Base-by-base conservation (phyloP, 805 yeast species). In the Yarrowia bubula region DNA sequence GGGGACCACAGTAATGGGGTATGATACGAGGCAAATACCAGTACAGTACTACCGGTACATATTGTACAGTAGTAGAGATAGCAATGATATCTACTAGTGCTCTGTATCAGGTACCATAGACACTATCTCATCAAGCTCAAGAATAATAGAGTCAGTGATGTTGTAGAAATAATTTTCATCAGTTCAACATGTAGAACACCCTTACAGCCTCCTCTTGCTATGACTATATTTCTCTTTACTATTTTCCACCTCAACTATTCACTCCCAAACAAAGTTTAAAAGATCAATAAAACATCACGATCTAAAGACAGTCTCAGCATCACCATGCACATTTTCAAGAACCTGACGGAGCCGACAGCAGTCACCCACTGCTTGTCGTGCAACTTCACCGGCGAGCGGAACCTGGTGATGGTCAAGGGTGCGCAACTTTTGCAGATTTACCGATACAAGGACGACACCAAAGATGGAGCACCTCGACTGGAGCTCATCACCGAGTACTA, bases 301-400 rank as follows among this genome's bases (percentile, higher is more conserved):
- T 37, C 42, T 14, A 37, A 37, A 51, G 18, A 13, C 22, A 15
- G 53, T 35, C 32, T 35, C 43, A 37, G 17, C 47, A 22, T 39
- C n/a, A 35, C 60, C 22, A 91, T 91, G 97, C 90, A 90, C 71
- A 87, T 88, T 14, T 89, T 88, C 74, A 85, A 87, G 69, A 91
- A 89, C 73, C 80, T 91, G 69, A 80, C 89, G 55, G 88, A 84
- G 69, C 96, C 97, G 2, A 80, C 96, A 1, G 83, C 86, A 69
- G 90, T 89, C 42, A 75, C 87, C n/a, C 84, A 83, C 67, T 80
- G 88, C 51, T 68, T 86, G 28, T 77, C 84, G 17, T 69, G 76
- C 67, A 70, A 74, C 62, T 76, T 80, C 64, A 74, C 76, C 3
- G 72, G 75, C 0, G 73, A 71, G 38, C 80, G 79, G 68, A 88